Conservation (phyloP, 257 asterid species). For the Solanum okadae region DNA sequence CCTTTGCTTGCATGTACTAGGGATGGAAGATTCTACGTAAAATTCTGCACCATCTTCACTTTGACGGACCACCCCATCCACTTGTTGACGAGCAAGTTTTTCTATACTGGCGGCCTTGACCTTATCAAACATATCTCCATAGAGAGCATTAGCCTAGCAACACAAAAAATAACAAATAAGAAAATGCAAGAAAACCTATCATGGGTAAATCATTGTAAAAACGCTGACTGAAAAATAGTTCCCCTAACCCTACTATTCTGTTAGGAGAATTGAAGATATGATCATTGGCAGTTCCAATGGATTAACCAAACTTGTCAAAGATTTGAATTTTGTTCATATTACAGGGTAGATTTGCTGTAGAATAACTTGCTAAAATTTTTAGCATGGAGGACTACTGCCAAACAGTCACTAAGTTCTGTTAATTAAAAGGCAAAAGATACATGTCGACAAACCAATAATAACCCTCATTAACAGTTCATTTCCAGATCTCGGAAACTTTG, state of each 20-base stretch:
- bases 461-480: not conserved
- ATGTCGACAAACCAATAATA: not conserved
- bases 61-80: conserved; percentile 83
- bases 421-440: not conserved
- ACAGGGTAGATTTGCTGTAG: not conserved
- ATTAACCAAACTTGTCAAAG: not conserved
- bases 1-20: conserved; percentile 65
- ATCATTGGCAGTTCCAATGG: not conserved
- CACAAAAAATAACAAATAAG: not conserved
- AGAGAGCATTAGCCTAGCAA: conserved; percentile 66
- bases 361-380: not conserved
- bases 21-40: conserved; percentile 66
- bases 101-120: conserved; percentile 49
- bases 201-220: not conserved
- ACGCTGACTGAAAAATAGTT: not conserved
- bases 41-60: conserved; percentile 89
- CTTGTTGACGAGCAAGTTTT: conserved; percentile 77
- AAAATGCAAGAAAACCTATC: not conserved
- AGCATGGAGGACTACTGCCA: not conserved
- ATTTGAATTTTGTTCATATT: not conserved
- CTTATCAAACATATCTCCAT: conserved; percentile 57
- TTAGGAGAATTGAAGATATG: not conserved
- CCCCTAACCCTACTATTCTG: not conserved
- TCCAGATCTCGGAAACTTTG: not conserved
- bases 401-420: not conserved